Percentiles rank a stretch among this genome's conserved stretches.
These are phyloP conservation scores for Neolentinus lepideus DNA, from an alignment of 1,284 basidiomycete species.

Conservation along the genomic window DNA sequence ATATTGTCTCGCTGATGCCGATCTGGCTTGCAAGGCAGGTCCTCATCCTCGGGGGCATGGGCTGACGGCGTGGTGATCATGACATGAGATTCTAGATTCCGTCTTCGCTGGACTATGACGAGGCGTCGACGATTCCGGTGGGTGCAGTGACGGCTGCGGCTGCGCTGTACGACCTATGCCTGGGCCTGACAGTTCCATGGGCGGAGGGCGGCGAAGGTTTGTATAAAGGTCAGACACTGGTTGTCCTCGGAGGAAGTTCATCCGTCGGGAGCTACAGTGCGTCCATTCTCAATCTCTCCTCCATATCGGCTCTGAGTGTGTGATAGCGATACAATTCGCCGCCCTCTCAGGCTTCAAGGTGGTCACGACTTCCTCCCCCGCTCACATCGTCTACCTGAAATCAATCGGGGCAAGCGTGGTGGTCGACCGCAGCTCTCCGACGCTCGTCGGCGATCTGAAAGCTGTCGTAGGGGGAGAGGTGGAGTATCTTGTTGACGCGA, in stretches of 20 bases:
- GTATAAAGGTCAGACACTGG: slow-evolving; percentile 20
- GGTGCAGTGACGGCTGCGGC: slow-evolving; percentile 19
- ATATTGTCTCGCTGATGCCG: slow-evolving; percentile 33
- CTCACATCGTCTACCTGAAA: slow-evolving; percentile 34
- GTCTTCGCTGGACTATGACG: slow-evolving; percentile 34
- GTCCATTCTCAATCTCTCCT: slow-evolving; percentile 6
- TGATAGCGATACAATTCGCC: slow-evolving; percentile 34
- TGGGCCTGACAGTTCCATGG: slow-evolving; percentile 12
- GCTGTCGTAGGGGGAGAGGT: slow-evolving; percentile 10
- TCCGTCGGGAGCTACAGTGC: slow-evolving; percentile 31
- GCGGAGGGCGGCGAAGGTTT: slow-evolving; percentile 12
- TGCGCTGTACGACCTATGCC: slow-evolving; percentile 17
- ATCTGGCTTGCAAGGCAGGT: slow-evolving; percentile 30
- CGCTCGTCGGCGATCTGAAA: slow-evolving; percentile 11
- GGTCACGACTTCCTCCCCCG: slow-evolving; percentile 37
- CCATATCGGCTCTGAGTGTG: too few relatives aligned
- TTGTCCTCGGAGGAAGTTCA: slow-evolving; percentile 28
- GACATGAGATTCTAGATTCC: slow-evolving; percentile 18
- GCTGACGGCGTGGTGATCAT: too few relatives aligned
- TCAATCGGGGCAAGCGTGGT: slow-evolving; percentile 43
- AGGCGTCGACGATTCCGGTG: slow-evolving; percentile 24
- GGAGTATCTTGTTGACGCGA: slow-evolving; percentile 25
- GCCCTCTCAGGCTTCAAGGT: slow-evolving; percentile 39
- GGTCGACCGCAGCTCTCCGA: slow-evolving; percentile 25
- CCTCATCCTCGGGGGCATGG: not conserved